Conservation (phyloP, 768 basidiomycete species). For the Mycena leptocephala region DNA sequence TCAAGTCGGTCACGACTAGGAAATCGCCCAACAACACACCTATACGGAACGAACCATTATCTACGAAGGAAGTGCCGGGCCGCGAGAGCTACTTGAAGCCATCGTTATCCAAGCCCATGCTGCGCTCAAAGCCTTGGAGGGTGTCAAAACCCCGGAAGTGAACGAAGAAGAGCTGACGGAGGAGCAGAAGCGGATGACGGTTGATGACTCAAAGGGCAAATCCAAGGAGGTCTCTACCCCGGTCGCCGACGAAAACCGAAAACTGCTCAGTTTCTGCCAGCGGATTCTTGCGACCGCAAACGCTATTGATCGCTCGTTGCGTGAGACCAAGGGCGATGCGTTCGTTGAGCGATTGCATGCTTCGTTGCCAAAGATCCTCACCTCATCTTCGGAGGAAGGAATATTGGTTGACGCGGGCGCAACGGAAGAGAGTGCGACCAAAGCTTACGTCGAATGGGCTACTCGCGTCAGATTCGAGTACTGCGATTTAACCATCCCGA, state of each 20-base stretch:
- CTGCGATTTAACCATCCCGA: conserved; percentile 82
- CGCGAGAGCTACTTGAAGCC: conserved; percentile 92
- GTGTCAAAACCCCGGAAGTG: conserved; percentile 65
- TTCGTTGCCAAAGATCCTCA: conserved; percentile 82
- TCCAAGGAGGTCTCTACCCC: conserved; percentile 66
- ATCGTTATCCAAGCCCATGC: conserved; percentile 95
- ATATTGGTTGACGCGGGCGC: conserved; percentile 66
- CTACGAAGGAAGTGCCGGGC: conserved; percentile 93
- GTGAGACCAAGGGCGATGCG: conserved; percentile 90
- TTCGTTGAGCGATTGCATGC: conserved; percentile 87
- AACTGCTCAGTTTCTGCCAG: conserved; percentile 86
- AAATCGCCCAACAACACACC: conserved; percentile 62
- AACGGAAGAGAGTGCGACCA: conserved; percentile 78
- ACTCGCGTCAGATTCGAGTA: conserved; percentile 90
- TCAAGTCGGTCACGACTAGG: conserved; percentile 76
- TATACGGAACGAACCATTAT: conserved; percentile 87
- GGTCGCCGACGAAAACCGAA: conserved; percentile 82
- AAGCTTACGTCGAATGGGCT: conserved; percentile 90
- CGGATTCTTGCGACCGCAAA: conserved; percentile 88
- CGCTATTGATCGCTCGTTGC: conserved; percentile 90
- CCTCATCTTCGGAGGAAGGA: conserved; percentile 57
- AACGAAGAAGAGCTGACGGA: conserved; percentile 83
- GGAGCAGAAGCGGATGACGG: conserved; percentile 91
- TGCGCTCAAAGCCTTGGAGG: conserved; percentile 90
- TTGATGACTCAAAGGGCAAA: conserved; percentile 77